phyloP scores from a whole-genome alignment of 495 filamentous ascomycete genomes.

The Annulohypoxylon bovei region DNA sequence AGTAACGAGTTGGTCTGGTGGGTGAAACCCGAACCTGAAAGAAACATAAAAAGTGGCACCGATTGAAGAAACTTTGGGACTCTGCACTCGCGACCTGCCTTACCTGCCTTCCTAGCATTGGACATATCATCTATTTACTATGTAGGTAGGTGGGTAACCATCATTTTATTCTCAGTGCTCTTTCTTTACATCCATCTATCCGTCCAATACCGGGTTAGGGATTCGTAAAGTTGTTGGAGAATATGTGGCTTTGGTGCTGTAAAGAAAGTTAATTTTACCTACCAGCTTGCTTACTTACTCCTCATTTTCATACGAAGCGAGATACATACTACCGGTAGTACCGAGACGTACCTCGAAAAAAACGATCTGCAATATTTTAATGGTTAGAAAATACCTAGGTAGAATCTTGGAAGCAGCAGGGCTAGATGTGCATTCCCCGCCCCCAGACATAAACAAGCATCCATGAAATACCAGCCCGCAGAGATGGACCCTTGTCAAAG shows the following conservation, averaged over 20 bases:
- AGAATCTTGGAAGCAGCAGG: not conserved
- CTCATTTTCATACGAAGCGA: slow-evolving; percentile 3
- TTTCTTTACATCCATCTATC: not conserved
- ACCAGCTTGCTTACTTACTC: slow-evolving; percentile 7
- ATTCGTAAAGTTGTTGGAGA: slow-evolving; percentile 14
- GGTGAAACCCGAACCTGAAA: slow-evolving; percentile 39
- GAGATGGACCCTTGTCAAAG: slow-evolving; percentile 22
- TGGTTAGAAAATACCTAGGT: slow-evolving; percentile 1
- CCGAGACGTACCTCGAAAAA: slow-evolving; percentile 1
- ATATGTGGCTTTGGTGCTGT: not conserved
- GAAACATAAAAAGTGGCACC: slow-evolving; percentile 37
- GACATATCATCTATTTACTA: not conserved
- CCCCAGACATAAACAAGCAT: slow-evolving; percentile 41
- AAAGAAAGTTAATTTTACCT: not conserved
- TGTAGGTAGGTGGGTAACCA: not conserved
- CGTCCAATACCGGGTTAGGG: not conserved
- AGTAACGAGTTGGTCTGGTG: slow-evolving; percentile 18
- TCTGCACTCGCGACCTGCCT: slow-evolving; percentile 11
- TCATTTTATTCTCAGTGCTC: not conserved
- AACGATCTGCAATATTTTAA: slow-evolving; percentile 1
- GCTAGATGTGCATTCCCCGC: slow-evolving; percentile 29
- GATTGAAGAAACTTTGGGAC: slow-evolving; percentile 28
- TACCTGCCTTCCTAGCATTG: slow-evolving; percentile 3
- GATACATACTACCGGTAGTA: slow-evolving; percentile 9
- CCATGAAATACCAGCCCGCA: slow-evolving; percentile 12